Evolutionary conservation across 208 protist genomes (phyloP).

Genomic region (Tritrichomonas foetus): DNA sequence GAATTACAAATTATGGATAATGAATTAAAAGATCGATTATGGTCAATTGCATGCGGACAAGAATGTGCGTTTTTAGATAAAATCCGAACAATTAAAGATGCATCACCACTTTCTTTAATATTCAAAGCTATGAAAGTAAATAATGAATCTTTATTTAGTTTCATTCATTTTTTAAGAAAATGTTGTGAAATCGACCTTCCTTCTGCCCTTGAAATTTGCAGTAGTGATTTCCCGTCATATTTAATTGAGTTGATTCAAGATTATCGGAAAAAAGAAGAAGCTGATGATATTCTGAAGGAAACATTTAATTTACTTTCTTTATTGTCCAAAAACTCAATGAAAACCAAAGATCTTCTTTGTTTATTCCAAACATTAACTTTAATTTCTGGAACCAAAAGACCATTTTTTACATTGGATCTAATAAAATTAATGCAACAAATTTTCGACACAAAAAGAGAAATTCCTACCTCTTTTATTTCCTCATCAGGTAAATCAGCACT

Average conservation of each 20-base stretch:
- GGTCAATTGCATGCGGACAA: not conserved
- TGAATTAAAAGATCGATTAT: not conserved
- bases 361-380: not conserved
- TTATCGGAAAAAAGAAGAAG: not conserved
- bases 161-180: not conserved
- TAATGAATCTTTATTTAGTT: not conserved
- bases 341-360: not conserved
- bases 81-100: not conserved
- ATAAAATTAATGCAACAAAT: not conserved
- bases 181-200: not conserved
- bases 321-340: not conserved
- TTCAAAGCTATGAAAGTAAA: not conserved
- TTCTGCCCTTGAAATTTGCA: not conserved
- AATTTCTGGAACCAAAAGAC: not conserved
- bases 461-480: no score
- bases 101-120: not conserved
- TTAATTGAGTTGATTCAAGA: not conserved
- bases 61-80: no score
- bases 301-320: not conserved
- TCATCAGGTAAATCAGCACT: no score
- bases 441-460: not conserved
- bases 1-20: not conserved
- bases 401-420: not conserved
- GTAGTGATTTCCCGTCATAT: not conserved
- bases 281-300: not conserved